phyloP scores from a whole-genome alignment of 352 stramenopile genomes.

The Phytophthora pisi region DNA sequence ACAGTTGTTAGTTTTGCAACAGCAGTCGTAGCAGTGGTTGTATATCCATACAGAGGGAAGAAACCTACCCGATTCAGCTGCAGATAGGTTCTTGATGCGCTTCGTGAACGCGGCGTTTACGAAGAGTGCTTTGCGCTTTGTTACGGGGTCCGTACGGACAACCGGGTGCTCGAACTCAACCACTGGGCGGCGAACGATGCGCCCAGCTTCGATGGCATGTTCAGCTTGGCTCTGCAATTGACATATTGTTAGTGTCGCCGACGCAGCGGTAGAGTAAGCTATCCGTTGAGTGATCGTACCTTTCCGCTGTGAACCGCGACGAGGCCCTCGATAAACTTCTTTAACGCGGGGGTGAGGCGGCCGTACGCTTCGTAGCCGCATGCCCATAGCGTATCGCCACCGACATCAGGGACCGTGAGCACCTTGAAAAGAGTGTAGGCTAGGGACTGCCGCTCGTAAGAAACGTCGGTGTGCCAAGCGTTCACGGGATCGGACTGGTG shows the following conservation, averaged over 20 bases:
- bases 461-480: slow-evolving; percentile 41
- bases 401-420: slow-evolving; percentile 30
- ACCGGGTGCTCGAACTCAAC: slow-evolving; percentile 20
- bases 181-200: slow-evolving; percentile 6
- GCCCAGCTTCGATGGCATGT: slow-evolving; percentile 13
- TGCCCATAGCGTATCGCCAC: slow-evolving; percentile 46
- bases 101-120: slow-evolving; percentile 17
- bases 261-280: neutral
- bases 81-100: slow-evolving; percentile 9
- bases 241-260: neutral
- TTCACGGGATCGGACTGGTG: slow-evolving; percentile 26
- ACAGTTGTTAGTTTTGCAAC: neutral
- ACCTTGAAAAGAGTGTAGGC: slow-evolving; percentile 21
- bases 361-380: slow-evolving; percentile 48
- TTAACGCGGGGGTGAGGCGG: slow-evolving; percentile 38
- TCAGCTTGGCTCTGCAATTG: slow-evolving; percentile 28
- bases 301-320: slow-evolving; percentile 49
- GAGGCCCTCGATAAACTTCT: slow-evolving; percentile 41
- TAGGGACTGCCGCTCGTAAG: slow-evolving; percentile 36
- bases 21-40: neutral
- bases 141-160: slow-evolving; percentile 2
- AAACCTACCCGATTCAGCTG: slow-evolving; percentile 12
- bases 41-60: neutral
- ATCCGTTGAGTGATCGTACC: neutral
- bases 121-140: slow-evolving; percentile 12